A percentile compares a stretch with the other conserved stretches of the same genome.
Evolutionary conservation across 768 basidiomycete genomes (phyloP).

Genomic region (Suillus clintonianus): DNA sequence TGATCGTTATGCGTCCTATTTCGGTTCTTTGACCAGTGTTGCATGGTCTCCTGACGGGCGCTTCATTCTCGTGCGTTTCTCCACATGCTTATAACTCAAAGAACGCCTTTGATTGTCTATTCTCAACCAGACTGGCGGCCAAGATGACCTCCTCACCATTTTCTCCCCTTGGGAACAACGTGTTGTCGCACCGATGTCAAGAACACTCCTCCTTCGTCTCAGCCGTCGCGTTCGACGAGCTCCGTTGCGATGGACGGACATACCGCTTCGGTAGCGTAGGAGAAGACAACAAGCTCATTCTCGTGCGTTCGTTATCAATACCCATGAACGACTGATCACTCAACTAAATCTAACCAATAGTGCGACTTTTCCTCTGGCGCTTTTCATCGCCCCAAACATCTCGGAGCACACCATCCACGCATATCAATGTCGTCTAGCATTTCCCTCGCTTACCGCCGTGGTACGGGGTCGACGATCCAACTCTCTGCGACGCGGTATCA

Average conservation of each 20-base stretch:
- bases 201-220: conserved; percentile 96
- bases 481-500: conserved; percentile 69
- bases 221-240: conserved; percentile 86
- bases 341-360: conserved; percentile 38
- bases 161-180: conserved; percentile 95
- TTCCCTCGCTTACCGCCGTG: conserved; percentile 70
- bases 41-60: conserved; percentile 96
- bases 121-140: conserved; percentile 78
- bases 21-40: conserved; percentile 86
- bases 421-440: conserved; percentile 78
- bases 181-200: conserved; percentile 92
- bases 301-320: conserved; percentile 50
- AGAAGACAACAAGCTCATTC: conserved; percentile 92
- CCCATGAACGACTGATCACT: too few species aligned
- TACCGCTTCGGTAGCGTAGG: conserved; percentile 96
- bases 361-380: conserved; percentile 95
- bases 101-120: neutral
- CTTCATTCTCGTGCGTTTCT: conserved; percentile 70
- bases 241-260: conserved; percentile 85
- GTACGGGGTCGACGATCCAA: conserved; percentile 54
- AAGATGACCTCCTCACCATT: conserved; percentile 94
- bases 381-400: conserved; percentile 84
- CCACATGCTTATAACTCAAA: conserved; percentile 3
- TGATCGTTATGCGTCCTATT: conserved; percentile 94
- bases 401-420: conserved; percentile 70